Evolutionary conservation across 23 red algal species (phyloP).

Genomic region (Gracilariopsis chorda): DNA sequence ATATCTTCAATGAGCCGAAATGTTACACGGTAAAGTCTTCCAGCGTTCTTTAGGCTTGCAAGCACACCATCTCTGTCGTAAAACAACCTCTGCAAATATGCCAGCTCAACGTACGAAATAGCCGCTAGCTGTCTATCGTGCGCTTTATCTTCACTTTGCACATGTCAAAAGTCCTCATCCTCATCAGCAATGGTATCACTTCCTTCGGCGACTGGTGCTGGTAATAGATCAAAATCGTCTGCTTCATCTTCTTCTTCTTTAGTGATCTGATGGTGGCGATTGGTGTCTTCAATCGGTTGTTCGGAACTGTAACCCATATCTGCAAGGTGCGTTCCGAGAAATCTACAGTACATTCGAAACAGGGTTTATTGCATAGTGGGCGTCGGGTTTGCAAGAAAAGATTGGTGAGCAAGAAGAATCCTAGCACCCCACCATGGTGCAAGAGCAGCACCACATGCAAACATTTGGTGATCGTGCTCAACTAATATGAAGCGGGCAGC

Average conservation of each 20-base stretch:
- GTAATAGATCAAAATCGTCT: constrained; percentile 6
- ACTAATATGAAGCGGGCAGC: constrained; percentile 45
- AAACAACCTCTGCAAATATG: constrained; percentile 14
- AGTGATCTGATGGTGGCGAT: neutral
- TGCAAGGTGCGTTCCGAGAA: constrained; percentile 45
- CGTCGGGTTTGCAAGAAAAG: constrained; percentile 4
- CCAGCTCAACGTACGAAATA: constrained; percentile 30
- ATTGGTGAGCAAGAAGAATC: constrained; percentile 27
- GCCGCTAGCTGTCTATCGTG: constrained; percentile 13
- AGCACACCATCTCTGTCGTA: constrained; percentile 71
- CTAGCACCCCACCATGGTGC: constrained; percentile 62
- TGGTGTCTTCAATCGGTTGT: neutral
- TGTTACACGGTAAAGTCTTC: neutral
- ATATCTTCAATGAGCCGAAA: constrained; percentile 51
- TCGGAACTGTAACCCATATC: neutral
- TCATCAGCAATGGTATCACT: constrained; percentile 17
- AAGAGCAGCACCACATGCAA: neutral
- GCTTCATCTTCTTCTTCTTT: neutral
- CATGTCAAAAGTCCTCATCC: constrained; percentile 15
- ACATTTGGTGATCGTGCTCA: constrained; percentile 20
- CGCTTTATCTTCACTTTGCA: neutral
- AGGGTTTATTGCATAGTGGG: constrained; percentile 17
- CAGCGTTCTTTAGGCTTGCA: constrained; percentile 9
- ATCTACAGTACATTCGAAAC: constrained; percentile 23
- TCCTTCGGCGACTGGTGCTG: neutral